Conservation (phyloP, 2,329 filamentous ascomycete species). For the Leptographium wingfieldii region DNA sequence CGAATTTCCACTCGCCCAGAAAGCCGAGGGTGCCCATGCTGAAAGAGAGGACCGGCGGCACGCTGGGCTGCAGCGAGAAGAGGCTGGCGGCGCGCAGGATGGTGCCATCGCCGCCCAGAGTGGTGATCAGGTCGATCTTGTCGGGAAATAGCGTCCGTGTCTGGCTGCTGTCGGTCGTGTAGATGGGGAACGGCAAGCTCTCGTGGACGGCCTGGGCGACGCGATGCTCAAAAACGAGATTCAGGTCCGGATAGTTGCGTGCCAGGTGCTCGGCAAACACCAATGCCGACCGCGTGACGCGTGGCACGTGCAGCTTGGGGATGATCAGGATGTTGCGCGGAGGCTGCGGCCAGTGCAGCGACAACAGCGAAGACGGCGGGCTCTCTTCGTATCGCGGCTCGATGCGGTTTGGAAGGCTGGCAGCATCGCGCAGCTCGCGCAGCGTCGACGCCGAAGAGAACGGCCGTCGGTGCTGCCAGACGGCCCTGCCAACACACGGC, state of each 20-base stretch:
- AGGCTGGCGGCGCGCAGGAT: slow-evolving; percentile 76
- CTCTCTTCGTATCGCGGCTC: slow-evolving; percentile 53
- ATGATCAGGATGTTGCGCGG: slow-evolving; percentile 45
- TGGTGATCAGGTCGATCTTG: slow-evolving; percentile 81
- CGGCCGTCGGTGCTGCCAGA: not conserved
- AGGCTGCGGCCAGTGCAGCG: slow-evolving; percentile 40
- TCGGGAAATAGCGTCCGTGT: slow-evolving; percentile 45
- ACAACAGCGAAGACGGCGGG: slow-evolving; percentile 38
- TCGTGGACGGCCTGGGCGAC: slow-evolving; percentile 62
- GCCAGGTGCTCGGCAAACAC: slow-evolving; percentile 59
- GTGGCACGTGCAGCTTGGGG: slow-evolving; percentile 43
- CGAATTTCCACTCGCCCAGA: slow-evolving; percentile 91
- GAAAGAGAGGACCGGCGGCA: slow-evolving; percentile 87
- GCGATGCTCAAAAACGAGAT: slow-evolving; percentile 69
- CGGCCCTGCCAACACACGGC: not conserved
- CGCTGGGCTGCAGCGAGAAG: slow-evolving; percentile 67
- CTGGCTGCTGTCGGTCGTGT: slow-evolving; percentile 37
- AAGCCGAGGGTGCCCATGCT: slow-evolving; percentile 96
- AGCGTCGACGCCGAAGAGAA: slow-evolving; percentile 37
- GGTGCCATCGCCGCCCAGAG: slow-evolving; percentile 86
- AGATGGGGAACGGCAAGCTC: slow-evolving; percentile 60
- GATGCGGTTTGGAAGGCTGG: slow-evolving; percentile 39
- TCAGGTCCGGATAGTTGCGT: slow-evolving; percentile 65
- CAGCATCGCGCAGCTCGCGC: slow-evolving; percentile 36
- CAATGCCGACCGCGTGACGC: slow-evolving; percentile 39